Base-by-base conservation (phyloP, 169 alveolate species). In the Eimeria acervulina region DNA sequence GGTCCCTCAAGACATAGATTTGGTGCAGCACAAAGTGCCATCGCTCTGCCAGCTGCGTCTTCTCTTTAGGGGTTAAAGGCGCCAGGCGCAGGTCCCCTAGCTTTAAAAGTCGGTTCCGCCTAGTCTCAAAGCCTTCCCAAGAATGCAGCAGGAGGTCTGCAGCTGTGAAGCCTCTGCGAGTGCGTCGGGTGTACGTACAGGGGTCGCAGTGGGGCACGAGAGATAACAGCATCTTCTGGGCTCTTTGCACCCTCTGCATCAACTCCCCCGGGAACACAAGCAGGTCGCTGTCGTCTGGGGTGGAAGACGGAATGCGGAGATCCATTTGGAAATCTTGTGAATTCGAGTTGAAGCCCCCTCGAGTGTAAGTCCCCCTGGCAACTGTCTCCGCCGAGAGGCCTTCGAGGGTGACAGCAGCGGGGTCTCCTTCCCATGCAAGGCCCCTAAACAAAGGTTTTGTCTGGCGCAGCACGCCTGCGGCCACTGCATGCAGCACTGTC, bases 391-490 rank as follows among this genome's bases (percentile, higher is more conserved):
- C 59, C 26, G 93, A 70, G 38, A 81, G n/a, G 15, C 97, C 97
- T 47, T 51, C 44, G 33, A 95, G 36, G 38, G 87, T 76, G 40
- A 51, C 26, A 23, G 95, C 96, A 26, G 84, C 96, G 23, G 26
- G 90, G 68, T 76, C 90, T 97, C 98, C 95, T 88, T 96, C 91
- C 97, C 94, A 66, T 63, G 84, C 68, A n/a, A 93, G 85, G 26
- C 95, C 84, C 92, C 92, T 63, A 40, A 36, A 78, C 52, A 36
- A 90, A 12, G 74, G 93, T 47, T 51, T 87, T 52, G 55, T 47
- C 66, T 51, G 72, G 61, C 96, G 6, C 38, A 72, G 44, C 52
- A 84, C 93, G 23, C 97, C 97, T 2, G 88, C 91, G 19, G 90
- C 96, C 51, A 93, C 70, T 31, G 97, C 96, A 66, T 93, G 95